Evolutionary conservation across 225 moss, liverwort and hornwort genomes (phyloP).

Genomic region (Marchantia paleacea): DNA sequence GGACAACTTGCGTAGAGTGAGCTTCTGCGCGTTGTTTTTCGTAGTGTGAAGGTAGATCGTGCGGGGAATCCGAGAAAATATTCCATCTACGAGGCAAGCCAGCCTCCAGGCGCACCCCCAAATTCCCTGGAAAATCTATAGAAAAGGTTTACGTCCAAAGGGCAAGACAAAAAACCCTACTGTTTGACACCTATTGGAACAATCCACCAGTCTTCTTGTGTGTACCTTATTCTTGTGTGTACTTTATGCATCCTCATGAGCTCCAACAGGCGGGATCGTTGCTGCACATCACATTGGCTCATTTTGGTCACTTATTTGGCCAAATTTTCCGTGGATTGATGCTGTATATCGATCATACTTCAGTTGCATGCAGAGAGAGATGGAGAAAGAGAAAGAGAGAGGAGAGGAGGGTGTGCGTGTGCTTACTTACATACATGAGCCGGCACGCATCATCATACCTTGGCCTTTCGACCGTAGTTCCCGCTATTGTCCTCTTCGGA

Average conservation of each 20-base stretch:
- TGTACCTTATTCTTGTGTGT: neutral
- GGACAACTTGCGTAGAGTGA: too few relatives aligned
- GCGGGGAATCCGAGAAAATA: neutral
- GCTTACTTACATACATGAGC: neutral
- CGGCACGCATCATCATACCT: neutral
- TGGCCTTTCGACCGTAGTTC: conserved; percentile 7
- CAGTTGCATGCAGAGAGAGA: neutral
- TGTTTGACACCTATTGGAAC: neutral
- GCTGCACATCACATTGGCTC: neutral
- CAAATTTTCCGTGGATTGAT: too few relatives aligned
- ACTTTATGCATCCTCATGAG: neutral
- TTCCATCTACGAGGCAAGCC: neutral
- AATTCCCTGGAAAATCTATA: too few relatives aligned
- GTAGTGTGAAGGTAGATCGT: neutral
- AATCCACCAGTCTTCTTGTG: neutral
- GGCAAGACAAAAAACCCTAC: neutral
- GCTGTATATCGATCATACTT: neutral
- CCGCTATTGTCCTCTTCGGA: neutral
- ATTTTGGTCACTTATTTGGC: neutral
- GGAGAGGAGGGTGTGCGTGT: neutral
- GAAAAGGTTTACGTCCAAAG: neutral
- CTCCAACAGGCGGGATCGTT: neutral
- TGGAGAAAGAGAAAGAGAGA: too few relatives aligned
- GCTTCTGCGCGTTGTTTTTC: neutral
- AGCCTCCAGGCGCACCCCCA: neutral